These are phyloP conservation scores for Daedaleopsis sinensis DNA, from an alignment of 768 basidiomycete genomes.

Conservation along the genomic window DNA sequence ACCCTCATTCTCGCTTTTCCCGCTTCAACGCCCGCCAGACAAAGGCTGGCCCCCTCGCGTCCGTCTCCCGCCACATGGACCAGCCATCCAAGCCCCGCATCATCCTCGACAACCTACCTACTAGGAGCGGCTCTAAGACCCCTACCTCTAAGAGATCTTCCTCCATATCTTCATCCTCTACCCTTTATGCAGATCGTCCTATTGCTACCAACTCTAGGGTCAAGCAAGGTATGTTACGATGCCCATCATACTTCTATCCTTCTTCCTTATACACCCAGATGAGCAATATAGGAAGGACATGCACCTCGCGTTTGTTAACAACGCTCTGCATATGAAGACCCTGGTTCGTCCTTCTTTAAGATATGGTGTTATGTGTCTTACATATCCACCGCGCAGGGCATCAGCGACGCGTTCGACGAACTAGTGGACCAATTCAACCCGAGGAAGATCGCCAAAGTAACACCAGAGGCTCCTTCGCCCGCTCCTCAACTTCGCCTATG, in stretches of 20 bases:
- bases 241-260: neutral
- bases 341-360: conserved; percentile 49
- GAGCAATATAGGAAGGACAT: conserved; percentile 80
- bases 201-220: conserved; percentile 81
- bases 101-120: conserved; percentile 44
- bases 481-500: conserved; percentile 69
- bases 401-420: conserved; percentile 79
- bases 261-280: conserved; percentile 36
- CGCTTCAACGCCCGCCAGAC: conserved; percentile 78
- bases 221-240: conserved; percentile 46
- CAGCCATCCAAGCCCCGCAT: conserved; percentile 37
- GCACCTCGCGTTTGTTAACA: conserved; percentile 82
- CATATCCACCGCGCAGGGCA: conserved; percentile 51
- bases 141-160: conserved; percentile 21
- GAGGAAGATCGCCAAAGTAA: conserved; percentile 40
- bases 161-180: conserved; percentile 27
- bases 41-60: conserved; percentile 62
- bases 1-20: conserved; percentile 73
- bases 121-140: conserved; percentile 39
- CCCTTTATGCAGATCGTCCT: conserved; percentile 44
- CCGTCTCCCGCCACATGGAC: conserved; percentile 50
- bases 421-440: conserved; percentile 85
- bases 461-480: conserved; percentile 36
- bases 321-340: conserved; percentile 75
- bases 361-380: conserved; percentile 17